These are phyloP conservation scores for Hyaloscypha finlandica DNA, from an alignment of 495 filamentous ascomycete genomes.

Conservation along the genomic window DNA sequence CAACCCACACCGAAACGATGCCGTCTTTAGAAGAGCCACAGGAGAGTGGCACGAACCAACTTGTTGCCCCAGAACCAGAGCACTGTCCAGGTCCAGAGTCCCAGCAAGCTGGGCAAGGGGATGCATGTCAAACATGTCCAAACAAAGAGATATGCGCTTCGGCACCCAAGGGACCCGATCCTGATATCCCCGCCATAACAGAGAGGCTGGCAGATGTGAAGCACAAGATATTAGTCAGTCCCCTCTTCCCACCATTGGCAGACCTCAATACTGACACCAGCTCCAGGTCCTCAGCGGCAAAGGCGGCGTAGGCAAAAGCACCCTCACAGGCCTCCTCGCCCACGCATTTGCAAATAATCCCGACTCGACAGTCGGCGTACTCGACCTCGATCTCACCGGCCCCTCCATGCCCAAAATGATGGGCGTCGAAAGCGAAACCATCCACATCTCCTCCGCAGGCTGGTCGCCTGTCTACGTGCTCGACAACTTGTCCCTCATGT, in stretches of 20 bases:
- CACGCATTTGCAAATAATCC: slow-evolving; percentile 83
- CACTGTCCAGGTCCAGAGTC: slow-evolving; percentile 97
- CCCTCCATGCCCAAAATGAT: slow-evolving; percentile 98
- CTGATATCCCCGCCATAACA: slow-evolving; percentile 86
- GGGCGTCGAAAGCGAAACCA: slow-evolving; percentile 89
- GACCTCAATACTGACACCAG: slow-evolving; percentile 62
- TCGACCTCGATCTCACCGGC: slow-evolving; percentile 97
- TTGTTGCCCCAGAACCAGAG: slow-evolving; percentile 93
- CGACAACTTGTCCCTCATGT: slow-evolving; percentile 93
- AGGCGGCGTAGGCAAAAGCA: slow-evolving; percentile 95
- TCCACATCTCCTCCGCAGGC: slow-evolving; percentile 77
- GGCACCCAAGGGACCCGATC: slow-evolving; percentile 93
- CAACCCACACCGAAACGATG: slow-evolving; percentile 49
- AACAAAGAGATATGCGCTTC: slow-evolving; percentile 95
- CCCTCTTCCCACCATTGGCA: background rate
- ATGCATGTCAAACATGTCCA: slow-evolving; percentile 90
- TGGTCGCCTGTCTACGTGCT: slow-evolving; percentile 94
- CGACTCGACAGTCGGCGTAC: slow-evolving; percentile 77
- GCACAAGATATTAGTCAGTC: slow-evolving; percentile 67
- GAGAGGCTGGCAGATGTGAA: slow-evolving; percentile 75
- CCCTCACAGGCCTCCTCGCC: slow-evolving; percentile 83
- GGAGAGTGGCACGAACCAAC: slow-evolving; percentile 66
- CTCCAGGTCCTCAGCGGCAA: slow-evolving; percentile 60
- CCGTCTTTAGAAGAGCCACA: slow-evolving; percentile 71
- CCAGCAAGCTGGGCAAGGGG: slow-evolving; percentile 76